Evolutionary conservation across 2,329 filamentous ascomycete species (phyloP).

Genomic region (Colletotrichum paranaense): DNA sequence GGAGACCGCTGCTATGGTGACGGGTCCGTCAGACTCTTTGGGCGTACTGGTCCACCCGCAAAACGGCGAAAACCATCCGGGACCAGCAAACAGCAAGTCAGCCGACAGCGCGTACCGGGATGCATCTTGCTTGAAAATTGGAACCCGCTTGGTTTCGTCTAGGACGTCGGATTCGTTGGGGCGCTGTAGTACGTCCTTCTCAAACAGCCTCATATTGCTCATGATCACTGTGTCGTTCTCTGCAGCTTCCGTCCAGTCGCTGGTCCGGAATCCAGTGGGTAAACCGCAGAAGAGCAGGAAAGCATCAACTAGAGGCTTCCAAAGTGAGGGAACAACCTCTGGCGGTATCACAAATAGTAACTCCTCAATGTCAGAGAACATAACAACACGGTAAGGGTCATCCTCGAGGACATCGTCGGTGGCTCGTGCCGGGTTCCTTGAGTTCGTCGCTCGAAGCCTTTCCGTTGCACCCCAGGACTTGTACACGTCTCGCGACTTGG

Average conservation of each 20-base stretch:
- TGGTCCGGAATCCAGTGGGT: slow-evolving; percentile 58
- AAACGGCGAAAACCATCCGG: slow-evolving; percentile 58
- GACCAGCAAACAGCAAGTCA: slow-evolving; percentile 64
- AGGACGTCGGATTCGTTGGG: slow-evolving; percentile 24
- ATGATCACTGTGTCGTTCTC: slow-evolving; percentile 40
- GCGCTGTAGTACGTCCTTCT: slow-evolving; percentile 15
- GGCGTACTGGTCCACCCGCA: slow-evolving; percentile 39
- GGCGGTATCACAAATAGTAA: slow-evolving; percentile 67
- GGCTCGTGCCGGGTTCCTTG: slow-evolving; percentile 76
- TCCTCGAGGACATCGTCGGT: slow-evolving; percentile 80
- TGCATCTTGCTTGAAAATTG: slow-evolving; percentile 44
- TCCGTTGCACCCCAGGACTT: slow-evolving; percentile 68
- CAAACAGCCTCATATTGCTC: slow-evolving; percentile 9
- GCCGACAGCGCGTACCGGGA: slow-evolving; percentile 49
- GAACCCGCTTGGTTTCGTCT: slow-evolving; percentile 23
- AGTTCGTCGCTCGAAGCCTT: slow-evolving; percentile 53
- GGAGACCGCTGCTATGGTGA: slow-evolving; percentile 59
- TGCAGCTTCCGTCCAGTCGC: slow-evolving; percentile 44
- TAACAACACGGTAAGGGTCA: slow-evolving; percentile 84
- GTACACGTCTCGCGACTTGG: slow-evolving; percentile 56
- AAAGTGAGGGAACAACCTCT: slow-evolving; percentile 46
- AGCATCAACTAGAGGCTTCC: slow-evolving; percentile 70
- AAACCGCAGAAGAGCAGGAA: slow-evolving; percentile 77
- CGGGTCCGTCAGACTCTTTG: slow-evolving; percentile 42
- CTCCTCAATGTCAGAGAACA: slow-evolving; percentile 80